Percentiles rank a stretch among this genome's conserved stretches.
phyloP scores from a whole-genome alignment of 768 basidiomycete species.

The Hirschioporus abietinus region DNA sequence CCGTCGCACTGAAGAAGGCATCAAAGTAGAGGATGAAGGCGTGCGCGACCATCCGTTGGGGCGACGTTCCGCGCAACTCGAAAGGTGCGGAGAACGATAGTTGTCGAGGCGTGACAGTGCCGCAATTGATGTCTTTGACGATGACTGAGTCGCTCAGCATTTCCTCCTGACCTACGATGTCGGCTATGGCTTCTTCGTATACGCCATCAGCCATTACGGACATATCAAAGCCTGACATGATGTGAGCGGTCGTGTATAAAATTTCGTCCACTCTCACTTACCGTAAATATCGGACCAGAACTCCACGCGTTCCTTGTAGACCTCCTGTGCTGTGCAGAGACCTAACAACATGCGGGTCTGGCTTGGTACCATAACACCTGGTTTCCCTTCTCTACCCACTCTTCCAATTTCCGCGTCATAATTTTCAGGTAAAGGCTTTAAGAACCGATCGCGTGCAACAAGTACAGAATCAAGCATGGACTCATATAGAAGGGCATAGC shows the following conservation, averaged over 20 bases:
- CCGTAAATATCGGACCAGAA: constrained; percentile 95
- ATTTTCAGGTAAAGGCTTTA: constrained; percentile 41
- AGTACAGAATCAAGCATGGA: constrained; percentile 97
- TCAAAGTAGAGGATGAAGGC: constrained; percentile 93
- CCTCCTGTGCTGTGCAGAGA: constrained; percentile 70
- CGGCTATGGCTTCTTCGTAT: constrained; percentile 80
- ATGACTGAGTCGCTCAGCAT: constrained; percentile 57
- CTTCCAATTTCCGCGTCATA: neutral
- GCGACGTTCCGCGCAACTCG: constrained; percentile 58
- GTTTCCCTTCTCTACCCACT: neutral
- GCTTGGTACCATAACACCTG: constrained; percentile 85
- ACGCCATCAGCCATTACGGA: constrained; percentile 71
- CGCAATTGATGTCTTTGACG: constrained; percentile 79
- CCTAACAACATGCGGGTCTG: constrained; percentile 84
- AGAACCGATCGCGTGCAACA: constrained; percentile 79
- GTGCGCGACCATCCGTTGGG: constrained; percentile 59
- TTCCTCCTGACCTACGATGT: constrained; percentile 63
- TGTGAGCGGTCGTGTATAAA: neutral
- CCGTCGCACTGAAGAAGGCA: constrained; percentile 76
- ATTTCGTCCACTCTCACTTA: constrained; percentile 25
- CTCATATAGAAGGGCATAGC: constrained; percentile 86
- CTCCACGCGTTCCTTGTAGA: constrained; percentile 73
- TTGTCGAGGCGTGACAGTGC: constrained; percentile 56
- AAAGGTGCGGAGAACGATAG: constrained; percentile 81
- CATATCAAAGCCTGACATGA: constrained; percentile 76